Conservation (phyloP, 2,329 filamentous ascomycete genomes). For the Aspergillus pseudoglaucus region DNA sequence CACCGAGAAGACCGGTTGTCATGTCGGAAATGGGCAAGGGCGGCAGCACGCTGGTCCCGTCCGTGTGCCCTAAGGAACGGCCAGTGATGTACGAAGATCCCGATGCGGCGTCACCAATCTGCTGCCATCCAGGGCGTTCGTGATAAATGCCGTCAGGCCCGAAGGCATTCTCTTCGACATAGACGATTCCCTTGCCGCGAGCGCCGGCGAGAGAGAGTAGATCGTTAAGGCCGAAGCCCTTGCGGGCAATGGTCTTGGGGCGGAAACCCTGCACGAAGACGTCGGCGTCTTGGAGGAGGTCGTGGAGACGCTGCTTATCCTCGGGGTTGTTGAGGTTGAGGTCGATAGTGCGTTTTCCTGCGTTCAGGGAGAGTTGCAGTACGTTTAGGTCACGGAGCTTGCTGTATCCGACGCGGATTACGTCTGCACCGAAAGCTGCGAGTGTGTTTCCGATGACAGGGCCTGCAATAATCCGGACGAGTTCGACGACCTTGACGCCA, state of each 20-base stretch:
- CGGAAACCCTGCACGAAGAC: slow-evolving; percentile 52
- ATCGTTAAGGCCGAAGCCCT: slow-evolving; percentile 29
- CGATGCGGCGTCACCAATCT: slow-evolving; percentile 43
- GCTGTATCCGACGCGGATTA: slow-evolving; percentile 42
- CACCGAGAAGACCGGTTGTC: slow-evolving; percentile 15
- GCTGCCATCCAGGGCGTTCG: slow-evolving; percentile 46
- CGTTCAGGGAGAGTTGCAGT: slow-evolving; percentile 17
- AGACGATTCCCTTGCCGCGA: slow-evolving; percentile 42
- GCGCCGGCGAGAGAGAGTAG: slow-evolving; percentile 35
- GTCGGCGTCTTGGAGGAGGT: slow-evolving; percentile 45
- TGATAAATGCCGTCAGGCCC: slow-evolving; percentile 43
- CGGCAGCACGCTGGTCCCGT: slow-evolving; percentile 13
- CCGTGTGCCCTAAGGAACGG: slow-evolving; percentile 20
- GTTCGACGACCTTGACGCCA: slow-evolving; percentile 44
- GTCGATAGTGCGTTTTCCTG: slow-evolving; percentile 20
- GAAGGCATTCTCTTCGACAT: slow-evolving; percentile 48
- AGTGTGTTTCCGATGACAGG: slow-evolving; percentile 38
- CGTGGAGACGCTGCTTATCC: slow-evolving; percentile 35
- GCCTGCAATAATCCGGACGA: slow-evolving; percentile 28
- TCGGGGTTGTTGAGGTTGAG: slow-evolving; percentile 42
- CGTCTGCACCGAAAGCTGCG: slow-evolving; percentile 41
- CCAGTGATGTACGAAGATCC: slow-evolving; percentile 35
- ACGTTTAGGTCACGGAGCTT: slow-evolving; percentile 30
- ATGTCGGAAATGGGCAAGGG: slow-evolving; percentile 19
- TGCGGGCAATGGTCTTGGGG: slow-evolving; percentile 33